Evolutionary conservation across 768 basidiomycete genomes (phyloP).

Genomic region (Hygrocybe coccinea): DNA sequence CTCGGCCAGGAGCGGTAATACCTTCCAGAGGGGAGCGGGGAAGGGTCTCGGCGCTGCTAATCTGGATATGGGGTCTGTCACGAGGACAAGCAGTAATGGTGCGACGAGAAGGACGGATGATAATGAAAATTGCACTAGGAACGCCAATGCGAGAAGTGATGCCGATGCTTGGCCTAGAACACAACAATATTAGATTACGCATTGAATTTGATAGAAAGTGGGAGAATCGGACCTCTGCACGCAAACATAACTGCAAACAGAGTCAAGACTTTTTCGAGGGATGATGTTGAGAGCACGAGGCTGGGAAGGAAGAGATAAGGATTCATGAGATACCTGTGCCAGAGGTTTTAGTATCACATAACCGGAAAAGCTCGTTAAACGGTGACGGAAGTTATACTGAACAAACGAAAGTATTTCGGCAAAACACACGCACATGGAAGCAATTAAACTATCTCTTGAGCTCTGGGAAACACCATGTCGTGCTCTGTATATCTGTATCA

Average conservation of each 20-base stretch:
- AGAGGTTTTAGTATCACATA: neutral
- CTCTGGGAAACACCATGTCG: constrained; percentile 49
- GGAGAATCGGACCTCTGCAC: constrained; percentile 47
- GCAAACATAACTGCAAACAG: constrained; percentile 69
- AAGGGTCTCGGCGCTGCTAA: constrained; percentile 58
- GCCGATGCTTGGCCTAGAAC: constrained; percentile 53
- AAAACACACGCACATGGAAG: constrained; percentile 51
- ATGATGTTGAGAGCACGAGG: constrained; percentile 76
- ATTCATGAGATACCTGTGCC: constrained; percentile 75
- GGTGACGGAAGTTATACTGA: neutral
- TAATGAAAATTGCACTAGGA: constrained; percentile 68
- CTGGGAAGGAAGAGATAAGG: constrained; percentile 82
- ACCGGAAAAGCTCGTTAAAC: neutral
- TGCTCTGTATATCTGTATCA: constrained; percentile 63
- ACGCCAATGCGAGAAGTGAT: constrained; percentile 61
- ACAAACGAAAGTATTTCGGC: neutral
- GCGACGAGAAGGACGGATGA: constrained; percentile 64
- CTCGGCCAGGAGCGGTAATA: constrained; percentile 41
- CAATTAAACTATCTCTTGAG: constrained; percentile 56
- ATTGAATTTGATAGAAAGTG: constrained; percentile 28
- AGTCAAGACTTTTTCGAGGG: constrained; percentile 71
- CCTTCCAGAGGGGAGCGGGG: constrained; percentile 23
- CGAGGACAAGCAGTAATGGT: constrained; percentile 61
- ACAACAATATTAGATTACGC: neutral
- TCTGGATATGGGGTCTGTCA: constrained; percentile 57